These are phyloP conservation scores for Phytophthora chlamydospora DNA, from an alignment of 352 stramenopile species.

Conservation along the genomic window DNA sequence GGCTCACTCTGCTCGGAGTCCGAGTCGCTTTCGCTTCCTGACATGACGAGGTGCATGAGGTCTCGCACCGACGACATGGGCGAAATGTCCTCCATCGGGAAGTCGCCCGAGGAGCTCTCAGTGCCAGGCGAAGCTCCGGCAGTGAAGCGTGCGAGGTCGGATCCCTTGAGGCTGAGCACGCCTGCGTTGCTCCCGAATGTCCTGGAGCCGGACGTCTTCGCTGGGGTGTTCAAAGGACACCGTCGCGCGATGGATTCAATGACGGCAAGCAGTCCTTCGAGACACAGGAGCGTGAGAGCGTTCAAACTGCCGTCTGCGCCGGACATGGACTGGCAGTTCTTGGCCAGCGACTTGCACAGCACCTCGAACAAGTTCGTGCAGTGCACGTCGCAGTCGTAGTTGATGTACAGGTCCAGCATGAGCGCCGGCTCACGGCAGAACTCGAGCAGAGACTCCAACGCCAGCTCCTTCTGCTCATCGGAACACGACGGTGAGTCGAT, in stretches of 20 bases:
- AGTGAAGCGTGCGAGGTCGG: slow-evolving; percentile 73
- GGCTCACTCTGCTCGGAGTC: slow-evolving; percentile 65
- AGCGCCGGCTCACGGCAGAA: slow-evolving; percentile 97
- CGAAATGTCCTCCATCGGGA: slow-evolving; percentile 81
- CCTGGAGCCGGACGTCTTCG: slow-evolving; percentile 32
- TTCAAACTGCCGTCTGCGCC: slow-evolving; percentile 66
- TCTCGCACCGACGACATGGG: slow-evolving; percentile 84
- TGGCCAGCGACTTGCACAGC: slow-evolving; percentile 94
- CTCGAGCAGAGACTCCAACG: slow-evolving; percentile 95
- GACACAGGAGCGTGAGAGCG: slow-evolving; percentile 71
- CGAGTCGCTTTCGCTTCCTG: slow-evolving; percentile 75
- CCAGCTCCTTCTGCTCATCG: slow-evolving; percentile 86
- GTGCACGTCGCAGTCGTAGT: slow-evolving; percentile 99
- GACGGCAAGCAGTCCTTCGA: slow-evolving; percentile 92
- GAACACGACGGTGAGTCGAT: slow-evolving; percentile 87
- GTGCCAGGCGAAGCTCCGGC: slow-evolving; percentile 34
- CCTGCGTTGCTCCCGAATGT: slow-evolving; percentile 33
- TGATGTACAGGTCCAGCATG: slow-evolving; percentile 99
- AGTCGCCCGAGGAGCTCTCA: slow-evolving; percentile 40
- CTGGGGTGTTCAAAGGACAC: slow-evolving; percentile 64
- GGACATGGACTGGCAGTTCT: slow-evolving; percentile 83
- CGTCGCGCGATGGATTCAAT: slow-evolving; percentile 93
- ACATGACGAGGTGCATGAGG: slow-evolving; percentile 86
- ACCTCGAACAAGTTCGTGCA: slow-evolving; percentile 99
- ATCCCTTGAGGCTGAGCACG: slow-evolving; percentile 64